Base-by-base conservation (phyloP, 225 moss, liverwort and hornwort species). In the Physcomitrellopsis africana region DNA sequence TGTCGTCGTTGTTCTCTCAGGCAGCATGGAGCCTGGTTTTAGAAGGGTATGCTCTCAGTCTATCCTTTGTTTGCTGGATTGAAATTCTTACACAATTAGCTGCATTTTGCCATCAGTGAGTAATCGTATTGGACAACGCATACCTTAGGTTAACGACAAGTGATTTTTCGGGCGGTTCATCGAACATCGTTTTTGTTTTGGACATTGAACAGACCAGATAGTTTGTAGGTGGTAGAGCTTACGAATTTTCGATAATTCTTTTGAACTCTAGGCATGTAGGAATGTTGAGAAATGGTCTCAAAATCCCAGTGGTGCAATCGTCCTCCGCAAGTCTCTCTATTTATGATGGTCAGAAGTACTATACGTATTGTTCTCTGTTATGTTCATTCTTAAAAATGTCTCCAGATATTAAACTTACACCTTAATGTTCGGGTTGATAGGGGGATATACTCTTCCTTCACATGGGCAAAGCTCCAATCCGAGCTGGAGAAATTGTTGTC, bases 1-100 rank as follows among this genome's bases (percentile, higher is more conserved):
- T 54, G 99, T 99, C 41, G 95, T 99, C 11, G 99, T 99, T 45
- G 99, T 99, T 80, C 95, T 99, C 11, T 92, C 95, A 11, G 99
- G 99, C 76, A 99, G 99, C 77, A 99, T 95, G 99, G 99, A 99
- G 73, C 95, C 99, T 73, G 99, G 99, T 72, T 99, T 99, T 82
- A 90, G 82, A 83, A 84, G 92, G 87, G 96, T 94, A 83, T 67
- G 82, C 37, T 12, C 41, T 47, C 37, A 44, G 17, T 15, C 51
- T 11, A 42, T 44, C 69, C 18, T 41, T 54, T 58, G 1, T 27
- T 62, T 14, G 46, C 16, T 10, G 11, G 18, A 60, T 27, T 26
- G 46, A n/a, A 46, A 13, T 47, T 59, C n/a, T 48, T 60, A 52
- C 15, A 9, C 47, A 63, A 72, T 48, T 5, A 12, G 26, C 59